These are phyloP conservation scores for Pseudevernia furfuracea DNA, from an alignment of 495 filamentous ascomycete species.

Conservation along the genomic window DNA sequence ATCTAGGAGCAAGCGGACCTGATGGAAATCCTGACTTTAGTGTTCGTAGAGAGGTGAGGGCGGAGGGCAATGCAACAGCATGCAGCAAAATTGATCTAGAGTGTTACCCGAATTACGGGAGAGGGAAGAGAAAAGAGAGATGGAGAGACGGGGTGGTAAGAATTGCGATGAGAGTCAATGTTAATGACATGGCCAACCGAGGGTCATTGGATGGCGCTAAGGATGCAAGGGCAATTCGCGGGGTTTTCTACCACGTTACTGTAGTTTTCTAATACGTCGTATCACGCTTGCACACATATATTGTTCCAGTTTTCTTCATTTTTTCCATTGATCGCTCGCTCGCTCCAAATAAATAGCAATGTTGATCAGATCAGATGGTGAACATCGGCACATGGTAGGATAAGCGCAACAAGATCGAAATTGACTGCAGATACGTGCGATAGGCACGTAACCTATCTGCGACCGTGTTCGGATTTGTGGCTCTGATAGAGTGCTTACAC, in stretches of 20 bases:
- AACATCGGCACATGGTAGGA: neutral
- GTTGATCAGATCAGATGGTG: neutral
- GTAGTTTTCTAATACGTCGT: neutral
- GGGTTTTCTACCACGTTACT: neutral
- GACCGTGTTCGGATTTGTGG: neutral
- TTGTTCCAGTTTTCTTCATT: neutral
- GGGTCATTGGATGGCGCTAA: neutral
- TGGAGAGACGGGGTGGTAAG: neutral
- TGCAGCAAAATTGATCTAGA: neutral
- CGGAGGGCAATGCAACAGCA: neutral
- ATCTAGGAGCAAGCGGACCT: neutral
- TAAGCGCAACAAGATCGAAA: neutral
- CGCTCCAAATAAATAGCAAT: neutral
- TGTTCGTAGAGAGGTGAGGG: neutral
- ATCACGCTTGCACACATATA: neutral
- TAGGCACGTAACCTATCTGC: too few species aligned
- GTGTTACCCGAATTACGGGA: neutral
- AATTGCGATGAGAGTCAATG: neutral
- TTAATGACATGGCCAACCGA: neutral
- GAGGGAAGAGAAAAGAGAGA: neutral
- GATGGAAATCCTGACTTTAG: neutral
- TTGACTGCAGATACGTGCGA: neutral
- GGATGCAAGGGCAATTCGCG: neutral
- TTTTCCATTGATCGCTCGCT: neutral
- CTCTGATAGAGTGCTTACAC: neutral